These are phyloP conservation scores for Scleromitrula shiraiana DNA, from an alignment of 2,329 filamentous ascomycete species.

Conservation along the genomic window DNA sequence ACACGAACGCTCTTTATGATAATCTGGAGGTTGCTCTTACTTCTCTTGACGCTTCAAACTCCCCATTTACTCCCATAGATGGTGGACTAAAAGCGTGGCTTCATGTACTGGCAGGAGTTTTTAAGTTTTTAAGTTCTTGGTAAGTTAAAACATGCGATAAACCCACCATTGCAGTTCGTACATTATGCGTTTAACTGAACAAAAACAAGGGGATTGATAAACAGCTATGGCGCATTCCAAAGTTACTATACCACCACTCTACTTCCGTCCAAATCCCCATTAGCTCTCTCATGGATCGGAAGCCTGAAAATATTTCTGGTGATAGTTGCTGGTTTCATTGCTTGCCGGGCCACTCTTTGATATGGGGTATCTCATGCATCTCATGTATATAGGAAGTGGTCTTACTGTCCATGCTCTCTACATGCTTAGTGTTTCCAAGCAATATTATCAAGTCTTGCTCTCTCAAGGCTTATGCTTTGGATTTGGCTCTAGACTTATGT, in stretches of 20 bases:
- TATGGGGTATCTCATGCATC: conserved; percentile 31
- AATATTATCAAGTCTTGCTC: conserved; percentile 45
- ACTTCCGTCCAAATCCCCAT: conserved; percentile 36
- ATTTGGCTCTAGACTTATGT: conserved; percentile 29
- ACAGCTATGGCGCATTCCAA: conserved; percentile 41
- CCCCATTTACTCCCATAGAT: not conserved
- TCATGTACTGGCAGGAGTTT: not conserved
- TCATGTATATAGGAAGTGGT: conserved; percentile 6
- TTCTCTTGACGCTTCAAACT: no score
- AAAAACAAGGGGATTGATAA: not conserved
- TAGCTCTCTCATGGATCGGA: conserved; percentile 49
- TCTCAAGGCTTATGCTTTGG: conserved; percentile 44
- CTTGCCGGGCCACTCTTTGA: conserved; percentile 52
- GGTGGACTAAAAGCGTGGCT: not conserved
- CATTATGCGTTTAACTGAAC: not conserved
- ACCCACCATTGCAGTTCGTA: no score
- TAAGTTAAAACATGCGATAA: no score
- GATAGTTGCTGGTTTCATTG: conserved; percentile 41
- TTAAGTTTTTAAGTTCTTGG: not conserved
- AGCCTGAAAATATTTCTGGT: conserved; percentile 46
- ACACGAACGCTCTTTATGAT: no score
- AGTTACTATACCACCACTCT: conserved; percentile 44
- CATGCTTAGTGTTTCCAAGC: conserved; percentile 27
- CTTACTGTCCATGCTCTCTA: conserved; percentile 35
- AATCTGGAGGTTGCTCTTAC: no score